Conservation (phyloP, 148 eudicot genomes). For the Silene conica region DNA sequence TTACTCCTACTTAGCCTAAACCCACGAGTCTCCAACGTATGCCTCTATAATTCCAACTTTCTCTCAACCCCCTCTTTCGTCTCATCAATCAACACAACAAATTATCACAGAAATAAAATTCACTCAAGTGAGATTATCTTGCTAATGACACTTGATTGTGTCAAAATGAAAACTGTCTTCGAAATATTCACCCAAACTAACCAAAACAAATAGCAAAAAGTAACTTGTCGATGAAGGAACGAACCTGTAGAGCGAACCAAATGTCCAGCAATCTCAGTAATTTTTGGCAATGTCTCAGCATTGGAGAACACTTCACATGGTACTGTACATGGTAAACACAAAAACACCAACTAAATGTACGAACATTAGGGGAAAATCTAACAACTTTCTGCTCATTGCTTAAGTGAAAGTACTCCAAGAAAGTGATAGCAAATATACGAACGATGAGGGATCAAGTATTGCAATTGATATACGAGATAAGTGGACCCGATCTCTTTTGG, state of each 20-base stretch:
- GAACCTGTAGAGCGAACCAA: constrained; percentile 60
- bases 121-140: neutral
- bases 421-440: neutral
- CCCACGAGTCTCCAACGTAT: too few species aligned
- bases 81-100: too few species aligned
- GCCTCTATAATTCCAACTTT: too few species aligned
- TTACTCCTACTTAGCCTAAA: too few species aligned
- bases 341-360: neutral
- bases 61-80: too few species aligned
- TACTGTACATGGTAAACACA: constrained; percentile 34
- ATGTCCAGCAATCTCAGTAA: constrained; percentile 54
- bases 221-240: constrained; percentile 16
- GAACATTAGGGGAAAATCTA: neutral
- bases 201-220: neutral
- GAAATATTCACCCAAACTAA: neutral
- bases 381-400: neutral
- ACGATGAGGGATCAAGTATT: too few species aligned
- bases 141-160: neutral
- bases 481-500: too few species aligned
- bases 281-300: constrained; percentile 46
- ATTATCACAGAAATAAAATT: neutral
- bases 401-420: neutral
- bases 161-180: neutral
- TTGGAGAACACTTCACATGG: constrained; percentile 40
- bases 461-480: too few species aligned